Evolutionary conservation across 441 rosid species (phyloP), one percentile per base, ranked within the genome.

Genomic region (Cnidoscolus chayamansa): DNA sequence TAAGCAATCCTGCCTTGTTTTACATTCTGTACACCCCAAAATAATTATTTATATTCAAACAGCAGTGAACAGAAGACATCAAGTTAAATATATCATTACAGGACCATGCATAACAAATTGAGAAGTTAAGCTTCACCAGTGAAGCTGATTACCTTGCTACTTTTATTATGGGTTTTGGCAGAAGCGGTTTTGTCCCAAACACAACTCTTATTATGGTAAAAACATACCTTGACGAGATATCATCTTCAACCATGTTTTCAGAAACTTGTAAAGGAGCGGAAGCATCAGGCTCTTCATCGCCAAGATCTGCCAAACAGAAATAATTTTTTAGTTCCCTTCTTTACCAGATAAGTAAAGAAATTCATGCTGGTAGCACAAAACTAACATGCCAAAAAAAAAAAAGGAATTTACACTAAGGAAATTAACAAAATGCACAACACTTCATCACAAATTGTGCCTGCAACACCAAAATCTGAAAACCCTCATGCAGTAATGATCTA

Each of bases 181-280:
- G 7, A 58, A 25, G 15, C 16, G 40, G 11, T 30, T 4, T 25
- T 12, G 20, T 59, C 31, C 31, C 63, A 59, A 59, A 30, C 40
- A 30, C 16, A 9, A 45, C 17, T 31, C 65, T 13, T 35, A n/a
- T 57, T 37, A 30, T 17, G 5, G 12, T 19, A 60, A 54, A 62
- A 66, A 48, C 67, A 61, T 82, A 94, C 98, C 98, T 90, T 67
- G 99, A 94, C 55, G 98, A 89, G 79, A 83, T 79, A 73, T 89
- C 93, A 83, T 89, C 94, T 75, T 90, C 96, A 75, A 84, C 79
- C 72, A 88, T 82, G 65, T 89, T 93, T 84, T 92, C 98, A 68
- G 86, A 79, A 54, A 71, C 89, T 84, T 84, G 93, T 50, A 82
- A 73, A 70, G 85, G 82, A 75, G 72, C 84, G 73, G 90, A 87